Evolutionary conservation across 179 eudicot genomes (phyloP).

Genomic region (Gypsophila paniculata): DNA sequence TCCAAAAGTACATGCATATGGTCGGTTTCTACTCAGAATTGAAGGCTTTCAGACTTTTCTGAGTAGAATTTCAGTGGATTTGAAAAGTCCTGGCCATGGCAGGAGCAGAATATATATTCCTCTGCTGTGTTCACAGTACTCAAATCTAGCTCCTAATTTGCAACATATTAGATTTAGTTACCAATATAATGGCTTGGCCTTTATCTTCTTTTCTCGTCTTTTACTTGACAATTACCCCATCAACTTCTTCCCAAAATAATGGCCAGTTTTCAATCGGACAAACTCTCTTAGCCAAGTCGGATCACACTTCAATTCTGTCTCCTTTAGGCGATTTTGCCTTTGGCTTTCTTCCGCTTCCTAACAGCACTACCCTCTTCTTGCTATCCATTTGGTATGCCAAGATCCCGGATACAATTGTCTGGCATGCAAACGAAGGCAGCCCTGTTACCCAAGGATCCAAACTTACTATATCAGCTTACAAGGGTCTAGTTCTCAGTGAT

Average conservation of each 20-base stretch:
- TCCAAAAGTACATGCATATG: too few species aligned
- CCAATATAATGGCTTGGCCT: neutral
- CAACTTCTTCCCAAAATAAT: conserved; percentile 21
- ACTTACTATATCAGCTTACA: conserved; percentile 26
- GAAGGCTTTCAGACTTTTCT: too few species aligned
- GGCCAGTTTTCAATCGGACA: conserved; percentile 27
- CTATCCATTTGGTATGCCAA: conserved; percentile 51
- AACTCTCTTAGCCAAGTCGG: conserved; percentile 30
- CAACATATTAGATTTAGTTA: too few species aligned
- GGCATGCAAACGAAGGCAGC: conserved; percentile 39
- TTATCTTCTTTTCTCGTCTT: neutral
- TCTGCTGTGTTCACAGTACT: neutral
- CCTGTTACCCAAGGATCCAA: conserved; percentile 34
- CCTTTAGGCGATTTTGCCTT: conserved; percentile 47
- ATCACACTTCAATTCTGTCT: conserved; percentile 33
- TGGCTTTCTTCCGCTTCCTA: conserved; percentile 31
- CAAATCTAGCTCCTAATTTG: too few species aligned
- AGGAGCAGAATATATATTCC: neutral
- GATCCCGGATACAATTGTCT: conserved; percentile 48
- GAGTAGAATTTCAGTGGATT: too few species aligned
- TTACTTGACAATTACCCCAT: neutral
- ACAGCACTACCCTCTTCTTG: conserved; percentile 22
- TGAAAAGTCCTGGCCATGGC: too few species aligned
- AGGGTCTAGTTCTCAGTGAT: conserved; percentile 41
- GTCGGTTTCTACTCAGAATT: too few species aligned